Base-by-base conservation (phyloP, 108 stramenopile species). In the Pseudonitzschia delicatissima region DNA sequence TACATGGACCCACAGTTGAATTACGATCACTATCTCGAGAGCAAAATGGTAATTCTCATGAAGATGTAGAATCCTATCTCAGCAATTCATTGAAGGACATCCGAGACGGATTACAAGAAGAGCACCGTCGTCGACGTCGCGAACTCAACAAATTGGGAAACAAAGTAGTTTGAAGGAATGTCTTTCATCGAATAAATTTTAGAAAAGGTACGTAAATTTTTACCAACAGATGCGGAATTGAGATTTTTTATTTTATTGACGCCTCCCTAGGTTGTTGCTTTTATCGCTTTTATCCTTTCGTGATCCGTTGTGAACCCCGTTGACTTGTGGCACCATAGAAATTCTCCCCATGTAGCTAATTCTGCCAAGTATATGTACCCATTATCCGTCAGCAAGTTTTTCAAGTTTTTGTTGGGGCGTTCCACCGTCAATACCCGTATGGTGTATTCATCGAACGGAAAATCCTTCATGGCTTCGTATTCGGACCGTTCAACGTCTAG, bases 401-500 rank as follows among this genome's bases (percentile, higher is more conserved):
- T 47, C 8, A 72, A 35, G 12, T 44, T 62, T 2, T 42, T 44
- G n/a, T 32, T 44, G 2, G 71, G 71, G 18, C 87, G 70, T 67
- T 88, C 87, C 0, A 85, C 62, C 18, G 84, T 88, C 59, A 85
- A 25, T 20, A 88, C 44, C 42, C 52, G 57, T 45, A 88, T 57
- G 11, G 33, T 68, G 47, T 88, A 88, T 5, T 66, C 17, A 37
- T 78, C 71, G 20, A 81, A 83, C 23, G 87, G 87, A 66, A 88
- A 88, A 0, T 60, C 66, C 34, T 64, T 64, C 82, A 88, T 73
- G 39, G 85, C 65, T 25, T 81, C 65, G 8, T 49, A 34, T 53
- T 88, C 87, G 4, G 87, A 83, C 9, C 87, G 84, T 69, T 88
- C 87, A 11, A 88, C 82, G 48, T 88, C 87, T 40, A 88, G 59